Evolutionary conservation across 139 green algal genomes (phyloP).

Genomic region (Chlorella ohadii): DNA sequence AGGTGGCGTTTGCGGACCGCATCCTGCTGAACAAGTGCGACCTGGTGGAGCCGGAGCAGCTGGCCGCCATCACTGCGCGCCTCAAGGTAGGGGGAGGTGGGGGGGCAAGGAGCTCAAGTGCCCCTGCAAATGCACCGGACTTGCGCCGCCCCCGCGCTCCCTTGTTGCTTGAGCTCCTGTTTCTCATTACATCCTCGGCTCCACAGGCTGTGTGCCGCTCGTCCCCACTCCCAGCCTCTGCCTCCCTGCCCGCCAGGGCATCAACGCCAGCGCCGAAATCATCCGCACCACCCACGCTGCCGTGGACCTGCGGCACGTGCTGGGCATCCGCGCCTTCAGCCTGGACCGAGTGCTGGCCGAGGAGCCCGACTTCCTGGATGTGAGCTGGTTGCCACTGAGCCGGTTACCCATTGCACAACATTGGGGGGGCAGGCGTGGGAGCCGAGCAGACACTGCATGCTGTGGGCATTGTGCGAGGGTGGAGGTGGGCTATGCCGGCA

Average conservation of each 20-base stretch:
- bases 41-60: constrained; percentile 58
- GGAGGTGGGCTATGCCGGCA: too few species aligned
- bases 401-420: too few species aligned
- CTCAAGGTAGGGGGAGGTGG: constrained; percentile 1
- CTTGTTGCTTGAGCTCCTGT: too few species aligned
- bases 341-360: constrained; percentile 86
- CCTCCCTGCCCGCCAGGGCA: not conserved
- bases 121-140: not conserved
- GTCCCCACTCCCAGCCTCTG: too few species aligned
- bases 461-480: too few species aligned
- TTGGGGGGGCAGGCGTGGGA: too few species aligned
- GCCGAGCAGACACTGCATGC: too few species aligned
- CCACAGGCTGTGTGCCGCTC: too few species aligned
- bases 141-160: too few species aligned
- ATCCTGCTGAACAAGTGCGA: constrained; percentile 92
- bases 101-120: too few species aligned
- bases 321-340: constrained; percentile 94
- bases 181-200: too few species aligned
- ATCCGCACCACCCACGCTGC: constrained; percentile 45
- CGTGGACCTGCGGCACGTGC: constrained; percentile 84
- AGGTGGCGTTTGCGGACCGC: constrained; percentile 91
- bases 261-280: constrained; percentile 16
- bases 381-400: not conserved
- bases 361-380: constrained; percentile 33
- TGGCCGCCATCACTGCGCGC: not conserved